phyloP scores from a whole-genome alignment of 169 alveolate genomes.

The Amoebophrya sp. region DNA sequence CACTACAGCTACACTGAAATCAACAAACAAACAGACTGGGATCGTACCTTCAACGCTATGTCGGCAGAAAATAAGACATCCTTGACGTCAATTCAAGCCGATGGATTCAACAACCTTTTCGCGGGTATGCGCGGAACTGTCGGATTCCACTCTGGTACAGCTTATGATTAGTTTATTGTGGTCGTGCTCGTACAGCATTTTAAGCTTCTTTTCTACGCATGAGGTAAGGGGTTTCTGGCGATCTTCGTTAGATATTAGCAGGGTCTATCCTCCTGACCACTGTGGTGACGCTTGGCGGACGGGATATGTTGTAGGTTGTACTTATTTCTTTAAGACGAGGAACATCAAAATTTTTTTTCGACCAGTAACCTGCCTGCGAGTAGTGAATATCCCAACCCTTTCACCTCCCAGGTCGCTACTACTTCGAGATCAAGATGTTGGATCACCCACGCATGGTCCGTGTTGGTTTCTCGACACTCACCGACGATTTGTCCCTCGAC shows the following conservation, averaged over 20 bases:
- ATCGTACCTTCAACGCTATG: background rate
- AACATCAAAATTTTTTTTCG: background rate
- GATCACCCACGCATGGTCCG: conserved; percentile 9
- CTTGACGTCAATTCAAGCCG: background rate
- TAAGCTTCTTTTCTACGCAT: no score
- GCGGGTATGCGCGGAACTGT: background rate
- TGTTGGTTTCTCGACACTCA: background rate
- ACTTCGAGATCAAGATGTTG: conserved; percentile 24
- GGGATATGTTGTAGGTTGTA: no score
- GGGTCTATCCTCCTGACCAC: no score
- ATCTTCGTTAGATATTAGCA: no score
- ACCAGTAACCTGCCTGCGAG: no score
- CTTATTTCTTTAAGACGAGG: background rate
- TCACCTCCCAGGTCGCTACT: background rate
- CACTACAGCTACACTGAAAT: no score
- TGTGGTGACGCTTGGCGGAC: no score
- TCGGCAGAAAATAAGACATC: background rate
- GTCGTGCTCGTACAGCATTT: no score
- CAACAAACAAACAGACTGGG: background rate
- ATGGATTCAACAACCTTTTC: background rate
- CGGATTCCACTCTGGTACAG: background rate
- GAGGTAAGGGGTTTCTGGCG: no score
- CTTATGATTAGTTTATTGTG: no score
- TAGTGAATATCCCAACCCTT: no score
- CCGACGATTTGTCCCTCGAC: background rate